Conservation (phyloP, 495 filamentous ascomycete genomes). For the Hyaloscypha variabilis region DNA sequence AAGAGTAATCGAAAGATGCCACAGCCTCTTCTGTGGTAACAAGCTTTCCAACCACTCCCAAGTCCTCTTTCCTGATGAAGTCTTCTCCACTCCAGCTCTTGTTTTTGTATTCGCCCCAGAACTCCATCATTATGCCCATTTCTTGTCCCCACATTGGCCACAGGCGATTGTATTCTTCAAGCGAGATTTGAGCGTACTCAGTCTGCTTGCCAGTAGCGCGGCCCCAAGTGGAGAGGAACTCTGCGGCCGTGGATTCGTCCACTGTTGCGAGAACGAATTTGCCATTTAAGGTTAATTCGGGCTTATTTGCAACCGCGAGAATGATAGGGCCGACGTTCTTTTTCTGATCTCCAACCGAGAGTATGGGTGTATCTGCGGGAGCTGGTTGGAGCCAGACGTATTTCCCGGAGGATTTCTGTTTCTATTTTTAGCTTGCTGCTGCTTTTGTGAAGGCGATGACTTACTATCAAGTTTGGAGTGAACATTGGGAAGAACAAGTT, state of each 20-base stretch:
- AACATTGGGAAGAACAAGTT: slow-evolving; percentile 39
- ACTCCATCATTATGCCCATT: slow-evolving; percentile 46
- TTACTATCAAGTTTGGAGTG: slow-evolving; percentile 29
- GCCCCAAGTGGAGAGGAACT: slow-evolving; percentile 43
- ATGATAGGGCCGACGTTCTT: slow-evolving; percentile 44
- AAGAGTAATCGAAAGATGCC: background rate
- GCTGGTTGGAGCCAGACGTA: slow-evolving; percentile 39
- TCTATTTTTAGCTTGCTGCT: slow-evolving; percentile 4
- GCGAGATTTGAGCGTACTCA: slow-evolving; percentile 28
- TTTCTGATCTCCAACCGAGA: slow-evolving; percentile 40
- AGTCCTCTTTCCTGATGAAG: slow-evolving; percentile 14
- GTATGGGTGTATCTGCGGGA: slow-evolving; percentile 36
- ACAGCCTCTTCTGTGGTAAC: slow-evolving; percentile 8
- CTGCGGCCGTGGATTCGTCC: slow-evolving; percentile 35
- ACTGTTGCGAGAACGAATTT: slow-evolving; percentile 35
- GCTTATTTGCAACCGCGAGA: slow-evolving; percentile 41
- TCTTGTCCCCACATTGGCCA: slow-evolving; percentile 41
- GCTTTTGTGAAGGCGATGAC: background rate
- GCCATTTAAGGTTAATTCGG: slow-evolving; percentile 32
- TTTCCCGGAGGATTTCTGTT: slow-evolving; percentile 30
- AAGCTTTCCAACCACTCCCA: slow-evolving; percentile 20
- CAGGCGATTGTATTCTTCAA: slow-evolving; percentile 34
- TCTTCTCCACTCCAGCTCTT: slow-evolving; percentile 37
- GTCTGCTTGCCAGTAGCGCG: slow-evolving; percentile 32
- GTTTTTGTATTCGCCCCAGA: slow-evolving; percentile 36